Base-by-base conservation (phyloP, 306 rosid species). In the Neltuma alba region DNA sequence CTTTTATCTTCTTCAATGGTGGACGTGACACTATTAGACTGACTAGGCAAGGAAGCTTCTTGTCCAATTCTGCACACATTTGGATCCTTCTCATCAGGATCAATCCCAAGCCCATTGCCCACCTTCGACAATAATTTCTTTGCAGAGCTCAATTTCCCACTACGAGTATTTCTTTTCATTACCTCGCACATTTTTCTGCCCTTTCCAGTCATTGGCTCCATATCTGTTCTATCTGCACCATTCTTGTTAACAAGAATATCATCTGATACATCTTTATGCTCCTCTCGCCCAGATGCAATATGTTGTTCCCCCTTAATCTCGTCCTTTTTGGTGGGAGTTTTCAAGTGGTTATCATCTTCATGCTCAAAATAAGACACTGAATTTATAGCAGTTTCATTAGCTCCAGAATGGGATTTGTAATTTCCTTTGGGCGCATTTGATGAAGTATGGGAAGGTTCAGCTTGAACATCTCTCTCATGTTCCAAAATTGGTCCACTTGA, bases 21-120 rank as follows among this genome's bases (percentile, higher is more conserved):
- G 36, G 89, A 81, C 40, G 80, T 64, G 68, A 62, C 72, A 77
- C 84, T 83, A 50, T 76, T 77, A 63, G 91, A 87, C 83, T 20
- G 71, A 75, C 79, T 79, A 58, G 85, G 81, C 79, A 76, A 58
- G 38, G 50, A 78, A 48, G 80, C 70, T 42, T 76, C 88, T 66
- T 60, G 82, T 78, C 58, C 78, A 65, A 40, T 66, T 80, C 52
- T 85, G 71, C 60, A 1, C 74, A 54, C 85, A 65, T 86, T 86
- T 21, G 34, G 57, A 72, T 79, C 78, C 85, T 62, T 86, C 76
- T 81, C 79, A 54, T 27, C 85, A 76, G 78, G 79, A 67, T 36
- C 85, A 83, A 57, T 82, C 72, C 42, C 61, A 15, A 61, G 74
- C 30, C 72, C 70, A 64, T 76, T 81, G 30, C 15, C 13, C 40